Conservation (phyloP, 2,329 filamentous ascomycete species). For the Parastagonospora avenae region DNA sequence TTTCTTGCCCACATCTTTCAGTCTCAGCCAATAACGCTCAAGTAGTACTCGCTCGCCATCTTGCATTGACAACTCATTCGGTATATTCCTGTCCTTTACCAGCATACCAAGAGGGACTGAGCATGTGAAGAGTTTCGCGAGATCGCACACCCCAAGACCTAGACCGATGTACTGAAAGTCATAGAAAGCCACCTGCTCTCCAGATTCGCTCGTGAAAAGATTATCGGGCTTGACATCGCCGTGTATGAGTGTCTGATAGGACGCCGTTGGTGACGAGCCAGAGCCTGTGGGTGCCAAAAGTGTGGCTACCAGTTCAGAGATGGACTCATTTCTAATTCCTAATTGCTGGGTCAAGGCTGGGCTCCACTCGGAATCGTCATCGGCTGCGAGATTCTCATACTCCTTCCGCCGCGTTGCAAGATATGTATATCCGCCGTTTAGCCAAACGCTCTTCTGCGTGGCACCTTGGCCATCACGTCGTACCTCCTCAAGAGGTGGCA, state of each 20-base stretch:
- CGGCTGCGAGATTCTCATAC: constrained; percentile 55
- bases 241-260: constrained; percentile 64
- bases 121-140: constrained; percentile 71
- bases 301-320: constrained; percentile 60
- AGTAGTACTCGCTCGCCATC: constrained; percentile 59
- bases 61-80: constrained; percentile 55
- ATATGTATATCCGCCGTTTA: constrained; percentile 73
- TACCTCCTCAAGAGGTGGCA: constrained; percentile 63
- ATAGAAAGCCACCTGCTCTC: constrained; percentile 64
- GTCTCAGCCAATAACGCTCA: constrained; percentile 52
- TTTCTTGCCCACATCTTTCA: constrained; percentile 42
- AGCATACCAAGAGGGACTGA: constrained; percentile 65
- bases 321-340: constrained; percentile 32
- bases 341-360: constrained; percentile 52
- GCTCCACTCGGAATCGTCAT: constrained; percentile 62
- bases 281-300: constrained; percentile 53
- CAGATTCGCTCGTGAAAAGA: constrained; percentile 61
- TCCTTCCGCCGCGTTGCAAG: constrained; percentile 66
- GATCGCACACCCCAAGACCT: constrained; percentile 68
- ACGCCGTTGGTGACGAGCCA: constrained; percentile 42
- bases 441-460: constrained; percentile 54
- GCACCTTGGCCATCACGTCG: constrained; percentile 32
- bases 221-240: constrained; percentile 75
- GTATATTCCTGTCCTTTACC: constrained; percentile 33
- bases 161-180: constrained; percentile 73